Evolutionary conservation across 2,329 filamentous ascomycete genomes (phyloP).

Genomic region (Fragosphaeria purpurea): DNA sequence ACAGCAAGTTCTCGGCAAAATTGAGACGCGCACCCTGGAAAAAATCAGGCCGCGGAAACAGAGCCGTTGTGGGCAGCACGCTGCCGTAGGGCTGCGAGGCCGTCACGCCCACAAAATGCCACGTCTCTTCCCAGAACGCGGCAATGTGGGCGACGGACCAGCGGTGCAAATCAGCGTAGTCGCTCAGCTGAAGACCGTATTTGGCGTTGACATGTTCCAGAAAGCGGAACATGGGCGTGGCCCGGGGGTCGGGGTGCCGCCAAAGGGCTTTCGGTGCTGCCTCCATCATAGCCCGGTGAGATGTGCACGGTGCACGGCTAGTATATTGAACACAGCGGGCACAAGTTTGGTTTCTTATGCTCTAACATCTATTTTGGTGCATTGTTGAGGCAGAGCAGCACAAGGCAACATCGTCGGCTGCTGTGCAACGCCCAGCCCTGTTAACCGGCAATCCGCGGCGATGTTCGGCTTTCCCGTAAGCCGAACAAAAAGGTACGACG

Average conservation of each 20-base stretch:
- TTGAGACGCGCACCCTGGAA: conserved; percentile 73
- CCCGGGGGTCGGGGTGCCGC: conserved; percentile 56
- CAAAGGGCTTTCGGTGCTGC: conserved; percentile 41
- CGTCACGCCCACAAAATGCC: conserved; percentile 70
- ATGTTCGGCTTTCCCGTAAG: no score
- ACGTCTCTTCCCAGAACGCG: conserved; percentile 76
- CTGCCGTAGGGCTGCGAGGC: conserved; percentile 59
- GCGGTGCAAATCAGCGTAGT: conserved; percentile 66
- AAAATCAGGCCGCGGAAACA: conserved; percentile 84
- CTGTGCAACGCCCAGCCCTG: no score
- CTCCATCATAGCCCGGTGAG: background rate
- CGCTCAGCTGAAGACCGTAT: conserved; percentile 49
- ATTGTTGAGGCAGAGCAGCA: no score
- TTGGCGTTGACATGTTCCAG: conserved; percentile 59
- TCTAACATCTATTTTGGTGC: no score
- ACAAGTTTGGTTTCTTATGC: no score
- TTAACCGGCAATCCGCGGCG: no score
- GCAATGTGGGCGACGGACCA: conserved; percentile 76
- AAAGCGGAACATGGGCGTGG: conserved; percentile 64
- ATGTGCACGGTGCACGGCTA: no score
- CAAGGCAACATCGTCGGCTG: no score
- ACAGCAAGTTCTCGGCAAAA: conserved; percentile 92
- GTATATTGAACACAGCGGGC: no score
- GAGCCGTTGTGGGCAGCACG: conserved; percentile 52
- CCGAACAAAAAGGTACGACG: no score